Evolutionary conservation across 1,284 basidiomycete species (phyloP).

Genomic region (Malassezia furfur): DNA sequence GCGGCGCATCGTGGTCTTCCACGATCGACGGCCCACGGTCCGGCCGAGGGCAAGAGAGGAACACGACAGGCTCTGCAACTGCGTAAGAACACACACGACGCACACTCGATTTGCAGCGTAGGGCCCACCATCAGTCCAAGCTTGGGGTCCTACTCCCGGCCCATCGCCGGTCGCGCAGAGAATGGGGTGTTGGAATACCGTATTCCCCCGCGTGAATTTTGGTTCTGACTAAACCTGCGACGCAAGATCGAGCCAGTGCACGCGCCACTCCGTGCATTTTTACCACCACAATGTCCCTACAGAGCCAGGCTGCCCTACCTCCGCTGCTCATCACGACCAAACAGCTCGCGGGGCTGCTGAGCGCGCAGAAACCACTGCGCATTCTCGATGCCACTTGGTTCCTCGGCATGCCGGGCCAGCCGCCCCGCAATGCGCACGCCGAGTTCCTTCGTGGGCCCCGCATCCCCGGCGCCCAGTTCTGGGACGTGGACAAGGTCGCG

Average conservation of each 20-base stretch:
- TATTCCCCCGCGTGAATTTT: no score
- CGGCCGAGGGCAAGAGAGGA: constrained; percentile 16
- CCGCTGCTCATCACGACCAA: constrained; percentile 9
- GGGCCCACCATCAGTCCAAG: constrained; percentile 4
- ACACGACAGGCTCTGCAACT: constrained; percentile 39
- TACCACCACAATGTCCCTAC: constrained; percentile 4
- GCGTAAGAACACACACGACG: not conserved
- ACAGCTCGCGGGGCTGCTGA: constrained; percentile 17
- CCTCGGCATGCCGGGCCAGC: constrained; percentile 58
- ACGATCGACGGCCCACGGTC: not conserved
- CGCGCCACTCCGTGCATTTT: no score
- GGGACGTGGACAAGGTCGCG: constrained; percentile 67
- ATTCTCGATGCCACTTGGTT: constrained; percentile 67
- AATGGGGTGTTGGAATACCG: no score
- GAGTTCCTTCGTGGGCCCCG: constrained; percentile 60
- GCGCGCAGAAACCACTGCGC: constrained; percentile 16
- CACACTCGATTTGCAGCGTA: constrained; percentile 3
- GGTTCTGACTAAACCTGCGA: no score
- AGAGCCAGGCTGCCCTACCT: not conserved
- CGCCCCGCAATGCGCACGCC: constrained; percentile 53
- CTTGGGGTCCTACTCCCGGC: no score
- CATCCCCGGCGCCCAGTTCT: constrained; percentile 65
- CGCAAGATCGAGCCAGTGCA: no score
- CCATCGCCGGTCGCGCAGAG: no score
- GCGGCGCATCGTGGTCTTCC: constrained; percentile 52